Conservation (phyloP, 1,284 basidiomycete species). For the Fomitopsis palustris region DNA sequence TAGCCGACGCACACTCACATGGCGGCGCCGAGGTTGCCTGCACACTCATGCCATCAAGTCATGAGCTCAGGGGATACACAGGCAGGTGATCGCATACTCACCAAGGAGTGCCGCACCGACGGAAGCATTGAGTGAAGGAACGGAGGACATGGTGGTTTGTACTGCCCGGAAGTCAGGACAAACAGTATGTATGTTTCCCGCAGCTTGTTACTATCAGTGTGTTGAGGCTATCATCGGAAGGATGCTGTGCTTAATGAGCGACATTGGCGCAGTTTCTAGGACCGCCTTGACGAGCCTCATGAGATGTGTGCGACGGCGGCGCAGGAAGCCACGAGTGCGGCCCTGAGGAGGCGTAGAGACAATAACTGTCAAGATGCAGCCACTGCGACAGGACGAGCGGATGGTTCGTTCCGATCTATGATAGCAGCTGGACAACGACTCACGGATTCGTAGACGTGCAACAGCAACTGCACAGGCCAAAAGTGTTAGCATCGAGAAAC, state of each 20-base stretch:
- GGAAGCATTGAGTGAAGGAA: neutral
- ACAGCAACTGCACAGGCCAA: too few species aligned
- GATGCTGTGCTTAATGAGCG: neutral
- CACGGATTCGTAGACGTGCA: too few species aligned
- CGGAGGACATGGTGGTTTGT: neutral
- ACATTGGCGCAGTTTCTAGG: neutral
- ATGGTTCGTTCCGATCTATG: too few species aligned
- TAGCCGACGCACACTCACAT: neutral
- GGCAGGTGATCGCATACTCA: neutral
- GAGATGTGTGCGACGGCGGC: neutral
- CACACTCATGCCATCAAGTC: neutral
- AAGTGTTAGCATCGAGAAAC: neutral
- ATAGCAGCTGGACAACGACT: too few species aligned
- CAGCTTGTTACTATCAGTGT: neutral
- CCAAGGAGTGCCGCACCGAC: neutral
- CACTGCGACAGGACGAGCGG: too few species aligned
- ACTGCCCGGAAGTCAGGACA: neutral
- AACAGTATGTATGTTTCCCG: neutral
- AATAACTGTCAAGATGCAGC: too few species aligned
- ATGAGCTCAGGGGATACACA: too few species aligned
- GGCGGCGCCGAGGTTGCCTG: conserved; percentile 4
- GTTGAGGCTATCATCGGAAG: neutral
- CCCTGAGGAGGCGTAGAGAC: too few species aligned
- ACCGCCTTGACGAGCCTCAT: neutral
- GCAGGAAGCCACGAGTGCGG: neutral